These are phyloP conservation scores for Plasmodium fragile DNA, from an alignment of 169 alveolate genomes.

Conservation along the genomic window DNA sequence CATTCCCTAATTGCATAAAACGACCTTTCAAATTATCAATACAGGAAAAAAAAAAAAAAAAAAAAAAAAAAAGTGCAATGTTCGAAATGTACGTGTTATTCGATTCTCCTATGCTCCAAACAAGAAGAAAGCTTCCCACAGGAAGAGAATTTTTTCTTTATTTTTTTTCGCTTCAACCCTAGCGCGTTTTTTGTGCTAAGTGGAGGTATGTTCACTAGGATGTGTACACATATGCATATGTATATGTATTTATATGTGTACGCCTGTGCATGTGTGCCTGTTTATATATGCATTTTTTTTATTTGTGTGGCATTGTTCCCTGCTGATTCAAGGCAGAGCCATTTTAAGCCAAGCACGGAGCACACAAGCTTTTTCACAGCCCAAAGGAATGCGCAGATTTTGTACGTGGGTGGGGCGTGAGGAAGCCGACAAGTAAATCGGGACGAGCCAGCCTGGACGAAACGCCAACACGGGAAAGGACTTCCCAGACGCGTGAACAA, in stretches of 20 bases:
- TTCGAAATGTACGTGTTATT: background rate
- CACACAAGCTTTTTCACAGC: background rate
- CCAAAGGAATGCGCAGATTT: background rate
- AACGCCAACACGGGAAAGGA: background rate
- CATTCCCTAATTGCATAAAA: background rate
- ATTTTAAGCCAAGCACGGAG: background rate
- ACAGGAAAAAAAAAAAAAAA: background rate
- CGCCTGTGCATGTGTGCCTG: background rate
- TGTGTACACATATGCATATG: background rate
- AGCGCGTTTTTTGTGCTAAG: background rate
- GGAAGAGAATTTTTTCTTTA: background rate
- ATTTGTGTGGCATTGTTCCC: background rate
- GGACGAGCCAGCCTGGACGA: background rate
- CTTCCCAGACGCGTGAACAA: background rate
- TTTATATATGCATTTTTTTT: background rate
- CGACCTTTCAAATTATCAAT: background rate
- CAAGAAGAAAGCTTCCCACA: background rate
- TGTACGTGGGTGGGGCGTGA: background rate
- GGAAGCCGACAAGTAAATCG: background rate
- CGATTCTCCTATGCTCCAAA: background rate
- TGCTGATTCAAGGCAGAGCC: background rate
- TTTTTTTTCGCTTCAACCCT: background rate
- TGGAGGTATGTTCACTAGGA: background rate
- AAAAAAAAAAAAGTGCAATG: background rate
- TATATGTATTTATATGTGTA: background rate